Percentiles rank a stretch among this genome's conserved stretches.
Conservation (phyloP, 2,329 filamentous ascomycete species). For the Raffaelea ambrosiae region DNA sequence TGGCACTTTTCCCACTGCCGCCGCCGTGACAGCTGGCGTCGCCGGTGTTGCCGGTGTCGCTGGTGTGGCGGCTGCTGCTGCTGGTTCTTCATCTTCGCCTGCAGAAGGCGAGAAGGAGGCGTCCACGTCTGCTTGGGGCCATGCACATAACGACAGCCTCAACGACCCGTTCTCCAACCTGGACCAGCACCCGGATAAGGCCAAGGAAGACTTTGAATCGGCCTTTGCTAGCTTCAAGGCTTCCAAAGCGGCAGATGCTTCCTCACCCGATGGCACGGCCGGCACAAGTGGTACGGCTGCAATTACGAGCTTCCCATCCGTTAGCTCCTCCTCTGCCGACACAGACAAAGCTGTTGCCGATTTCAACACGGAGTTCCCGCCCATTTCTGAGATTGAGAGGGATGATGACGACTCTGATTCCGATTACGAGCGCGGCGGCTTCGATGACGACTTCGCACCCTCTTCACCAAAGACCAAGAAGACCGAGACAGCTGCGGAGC, state of each 20-base stretch:
- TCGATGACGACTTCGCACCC: constrained; percentile 91
- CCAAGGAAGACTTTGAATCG: constrained; percentile 76
- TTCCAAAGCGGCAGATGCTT: constrained; percentile 10
- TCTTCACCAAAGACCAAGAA: constrained; percentile 34
- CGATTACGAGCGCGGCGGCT: constrained; percentile 61
- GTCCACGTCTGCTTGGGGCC: constrained; percentile 8
- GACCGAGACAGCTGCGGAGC: constrained; percentile 16
- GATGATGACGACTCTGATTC: constrained; percentile 74
- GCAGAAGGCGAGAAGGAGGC: constrained; percentile 3
- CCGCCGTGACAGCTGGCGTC: not conserved
- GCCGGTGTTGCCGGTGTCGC: not conserved
- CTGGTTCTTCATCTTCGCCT: not conserved
- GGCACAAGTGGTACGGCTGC: no score
- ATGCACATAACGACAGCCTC: constrained; percentile 18
- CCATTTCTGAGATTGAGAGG: constrained; percentile 76
- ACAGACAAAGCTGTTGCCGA: constrained; percentile 34
- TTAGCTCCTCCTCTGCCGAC: constrained; percentile 25
- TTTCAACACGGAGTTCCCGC: constrained; percentile 79
- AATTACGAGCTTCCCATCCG: not conserved
- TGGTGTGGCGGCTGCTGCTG: constrained; percentile 1
- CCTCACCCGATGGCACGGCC: no score
- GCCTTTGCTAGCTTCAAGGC: constrained; percentile 70
- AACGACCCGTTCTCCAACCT: constrained; percentile 43
- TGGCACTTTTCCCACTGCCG: not conserved
- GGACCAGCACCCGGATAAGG: constrained; percentile 38